phyloP scores from a whole-genome alignment of 2,329 filamentous ascomycete genomes.

The Neoascochyta sp. region DNA sequence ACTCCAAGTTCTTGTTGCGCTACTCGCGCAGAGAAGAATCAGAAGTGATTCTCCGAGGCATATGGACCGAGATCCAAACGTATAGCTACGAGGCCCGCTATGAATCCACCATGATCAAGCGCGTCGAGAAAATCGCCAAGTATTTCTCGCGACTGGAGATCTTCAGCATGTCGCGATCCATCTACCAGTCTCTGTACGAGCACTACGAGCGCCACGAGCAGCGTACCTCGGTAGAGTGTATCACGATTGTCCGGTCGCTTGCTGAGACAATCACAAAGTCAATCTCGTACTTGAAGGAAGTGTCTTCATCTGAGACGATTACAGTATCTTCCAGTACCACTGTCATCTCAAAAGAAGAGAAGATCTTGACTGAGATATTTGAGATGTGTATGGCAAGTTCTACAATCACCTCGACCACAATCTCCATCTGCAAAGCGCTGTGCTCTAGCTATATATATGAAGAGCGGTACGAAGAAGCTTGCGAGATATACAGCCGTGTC shows the following conservation, averaged over 20 bases:
- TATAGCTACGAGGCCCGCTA: slow-evolving; percentile 21
- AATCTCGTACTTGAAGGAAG: slow-evolving; percentile 11
- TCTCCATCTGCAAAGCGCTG: slow-evolving; percentile 19
- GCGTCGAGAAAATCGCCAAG: slow-evolving; percentile 14
- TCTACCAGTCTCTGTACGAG: slow-evolving; percentile 23
- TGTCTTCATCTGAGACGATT: slow-evolving; percentile 7
- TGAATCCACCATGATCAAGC: slow-evolving; percentile 19
- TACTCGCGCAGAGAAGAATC: slow-evolving; percentile 21
- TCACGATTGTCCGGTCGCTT: slow-evolving; percentile 20
- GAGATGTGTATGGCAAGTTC: slow-evolving; percentile 16
- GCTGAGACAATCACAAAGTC: slow-evolving; percentile 23
- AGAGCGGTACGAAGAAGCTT: slow-evolving; percentile 18
- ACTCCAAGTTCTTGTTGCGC: slow-evolving; percentile 17
- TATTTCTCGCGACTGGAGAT: slow-evolving; percentile 16
- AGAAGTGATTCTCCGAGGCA: slow-evolving; percentile 19
- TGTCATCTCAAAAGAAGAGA: slow-evolving; percentile 15
- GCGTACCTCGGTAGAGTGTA: slow-evolving; percentile 21
- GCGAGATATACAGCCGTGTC: slow-evolving; percentile 18
- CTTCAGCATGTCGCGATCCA: slow-evolving; percentile 19
- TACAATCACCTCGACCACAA: slow-evolving; percentile 16
- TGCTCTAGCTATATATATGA: slow-evolving; percentile 21
- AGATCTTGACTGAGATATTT: slow-evolving; percentile 18
- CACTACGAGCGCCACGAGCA: slow-evolving; percentile 23
- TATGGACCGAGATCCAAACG: slow-evolving; percentile 19
- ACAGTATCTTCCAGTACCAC: slow-evolving; percentile 10